phyloP scores from a whole-genome alignment of 2,329 filamentous ascomycete species.

The Stachybotrys chlorohalonatus region DNA sequence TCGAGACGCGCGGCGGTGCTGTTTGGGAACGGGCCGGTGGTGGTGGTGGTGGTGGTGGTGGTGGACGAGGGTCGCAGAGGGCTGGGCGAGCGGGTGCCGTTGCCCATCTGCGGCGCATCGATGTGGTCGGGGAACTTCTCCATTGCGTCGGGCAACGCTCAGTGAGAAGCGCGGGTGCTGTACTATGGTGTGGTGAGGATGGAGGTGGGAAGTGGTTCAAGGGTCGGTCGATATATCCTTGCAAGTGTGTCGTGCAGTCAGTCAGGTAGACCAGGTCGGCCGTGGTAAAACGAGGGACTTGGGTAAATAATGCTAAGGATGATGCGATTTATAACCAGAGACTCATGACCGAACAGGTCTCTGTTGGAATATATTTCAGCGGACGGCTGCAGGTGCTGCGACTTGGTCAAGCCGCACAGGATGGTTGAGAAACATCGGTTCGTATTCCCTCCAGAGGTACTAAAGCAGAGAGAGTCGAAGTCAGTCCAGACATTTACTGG shows the following conservation, averaged over 20 bases:
- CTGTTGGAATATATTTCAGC: not conserved
- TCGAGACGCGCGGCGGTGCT: slow-evolving; percentile 16
- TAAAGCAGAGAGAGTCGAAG: not conserved
- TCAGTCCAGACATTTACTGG: not conserved
- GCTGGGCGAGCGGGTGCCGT: slow-evolving; percentile 16
- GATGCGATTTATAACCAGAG: not conserved
- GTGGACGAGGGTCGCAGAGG: slow-evolving; percentile 8
- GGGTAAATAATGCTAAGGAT: not conserved
- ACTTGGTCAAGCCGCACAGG: not conserved
- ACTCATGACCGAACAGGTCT: not conserved
- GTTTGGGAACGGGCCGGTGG: slow-evolving; percentile 17
- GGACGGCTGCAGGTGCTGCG: not conserved
- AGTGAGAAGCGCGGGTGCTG: not conserved
- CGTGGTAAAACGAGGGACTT: not conserved
- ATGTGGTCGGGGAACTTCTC: slow-evolving; percentile 51
- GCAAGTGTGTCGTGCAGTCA: not conserved
- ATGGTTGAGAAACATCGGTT: not conserved
- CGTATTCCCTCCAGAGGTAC: not conserved
- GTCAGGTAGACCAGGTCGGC: too few relatives aligned
- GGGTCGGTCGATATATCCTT: not conserved
- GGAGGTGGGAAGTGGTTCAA: not conserved
- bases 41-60: not conserved
- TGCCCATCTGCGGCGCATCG: slow-evolving; percentile 27
- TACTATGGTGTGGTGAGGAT: not conserved
- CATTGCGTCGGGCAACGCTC: slow-evolving; percentile 19